These are phyloP conservation scores for Nicotiana noctiflora DNA, from an alignment of 257 asterid genomes.

Conservation along the genomic window DNA sequence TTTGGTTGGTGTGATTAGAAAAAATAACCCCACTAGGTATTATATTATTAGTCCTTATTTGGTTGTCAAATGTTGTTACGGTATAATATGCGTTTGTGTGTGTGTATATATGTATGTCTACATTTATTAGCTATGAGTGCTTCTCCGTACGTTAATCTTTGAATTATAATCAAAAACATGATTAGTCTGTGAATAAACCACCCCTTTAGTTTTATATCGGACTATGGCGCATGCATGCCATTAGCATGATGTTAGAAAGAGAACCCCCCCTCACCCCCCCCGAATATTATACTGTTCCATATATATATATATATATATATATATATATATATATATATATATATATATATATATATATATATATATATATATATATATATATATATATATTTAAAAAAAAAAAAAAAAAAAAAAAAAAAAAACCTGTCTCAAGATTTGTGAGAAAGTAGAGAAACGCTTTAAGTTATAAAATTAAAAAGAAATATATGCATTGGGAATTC, in stretches of 20 bases:
- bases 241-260: slow-evolving; percentile 10
- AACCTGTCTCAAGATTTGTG: neutral
- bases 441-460: neutral
- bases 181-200: neutral
- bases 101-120: too few relatives aligned
- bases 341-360: too few relatives aligned
- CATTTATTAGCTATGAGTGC: too few relatives aligned
- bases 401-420: too few relatives aligned
- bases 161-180: too few relatives aligned
- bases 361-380: too few relatives aligned
- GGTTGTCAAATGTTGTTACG: too few relatives aligned
- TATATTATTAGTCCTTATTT: neutral
- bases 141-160: too few relatives aligned
- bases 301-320: neutral
- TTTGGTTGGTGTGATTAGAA: neutral
- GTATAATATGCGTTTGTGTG: too few relatives aligned
- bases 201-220: neutral
- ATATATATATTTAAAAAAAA: too few relatives aligned
- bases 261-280: neutral
- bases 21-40: neutral
- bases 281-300: neutral
- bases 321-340: too few relatives aligned
- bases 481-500: neutral
- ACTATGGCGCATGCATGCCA: slow-evolving; percentile 10
- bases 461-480: neutral